phyloP scores from a whole-genome alignment of 257 asterid species.

The Petunia secreta region DNA sequence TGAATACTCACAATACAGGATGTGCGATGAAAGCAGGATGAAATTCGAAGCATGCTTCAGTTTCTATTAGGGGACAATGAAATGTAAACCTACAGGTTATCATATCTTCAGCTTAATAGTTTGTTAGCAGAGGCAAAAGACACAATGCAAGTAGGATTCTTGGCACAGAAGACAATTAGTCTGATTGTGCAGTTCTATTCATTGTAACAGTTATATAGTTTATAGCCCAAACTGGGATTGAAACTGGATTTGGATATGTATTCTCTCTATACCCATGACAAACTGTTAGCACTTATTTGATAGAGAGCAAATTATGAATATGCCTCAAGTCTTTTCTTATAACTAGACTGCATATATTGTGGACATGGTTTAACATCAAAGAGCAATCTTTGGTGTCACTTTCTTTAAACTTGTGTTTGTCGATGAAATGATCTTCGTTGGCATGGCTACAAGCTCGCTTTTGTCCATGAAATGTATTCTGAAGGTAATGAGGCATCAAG shows the following conservation, averaged over 20 bases:
- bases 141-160: background rate
- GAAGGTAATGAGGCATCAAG: background rate
- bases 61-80: background rate
- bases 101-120: background rate
- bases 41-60: background rate
- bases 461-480: slow-evolving; percentile 67
- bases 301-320: slow-evolving; percentile 77
- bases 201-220: background rate
- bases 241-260: slow-evolving; percentile 10
- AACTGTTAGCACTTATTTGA: slow-evolving; percentile 70
- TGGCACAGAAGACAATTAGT: background rate
- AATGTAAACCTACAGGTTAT: background rate
- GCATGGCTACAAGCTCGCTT: slow-evolving; percentile 65
- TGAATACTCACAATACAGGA: background rate
- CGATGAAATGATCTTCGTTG: slow-evolving; percentile 65
- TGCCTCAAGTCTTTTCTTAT: slow-evolving; percentile 76
- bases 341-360: slow-evolving; percentile 63
- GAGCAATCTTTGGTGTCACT: no score
- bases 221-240: background rate
- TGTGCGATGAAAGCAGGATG: background rate
- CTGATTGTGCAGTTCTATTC: background rate
- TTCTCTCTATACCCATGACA: slow-evolving; percentile 45
- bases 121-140: background rate
- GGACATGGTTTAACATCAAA: slow-evolving; percentile 37
- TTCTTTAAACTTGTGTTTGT: slow-evolving; percentile 64